These are phyloP conservation scores for Brassica hybrid DNA, from an alignment of 441 rosid species.

Conservation along the genomic window DNA sequence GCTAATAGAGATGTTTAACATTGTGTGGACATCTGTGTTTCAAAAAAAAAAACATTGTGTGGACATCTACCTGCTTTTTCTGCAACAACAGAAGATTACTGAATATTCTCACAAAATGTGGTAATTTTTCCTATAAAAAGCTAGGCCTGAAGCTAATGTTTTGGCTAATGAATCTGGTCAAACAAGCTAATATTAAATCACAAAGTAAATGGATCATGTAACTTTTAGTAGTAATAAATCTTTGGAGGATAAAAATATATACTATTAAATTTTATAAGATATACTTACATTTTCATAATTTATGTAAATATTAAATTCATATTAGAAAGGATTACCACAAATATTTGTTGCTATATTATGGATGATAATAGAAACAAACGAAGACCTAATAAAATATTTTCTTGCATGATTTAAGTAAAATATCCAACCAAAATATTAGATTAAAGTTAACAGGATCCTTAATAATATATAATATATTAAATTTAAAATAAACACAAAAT, in stretches of 20 bases:
- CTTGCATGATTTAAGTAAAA: neutral
- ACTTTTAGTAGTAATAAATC: neutral
- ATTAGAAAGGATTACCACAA: neutral
- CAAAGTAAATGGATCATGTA: neutral
- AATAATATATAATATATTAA: neutral
- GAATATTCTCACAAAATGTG: too few species aligned
- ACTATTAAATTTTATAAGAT: neutral
- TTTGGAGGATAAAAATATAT: neutral
- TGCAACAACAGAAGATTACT: too few species aligned
- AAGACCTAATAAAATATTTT: neutral
- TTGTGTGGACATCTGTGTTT: too few species aligned
- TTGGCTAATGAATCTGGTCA: neutral
- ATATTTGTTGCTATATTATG: neutral
- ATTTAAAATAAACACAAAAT: neutral
- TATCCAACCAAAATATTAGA: neutral
- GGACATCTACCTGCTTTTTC: too few species aligned
- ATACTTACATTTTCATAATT: neutral
- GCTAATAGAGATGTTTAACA: too few species aligned
- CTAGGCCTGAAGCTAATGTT: neutral
- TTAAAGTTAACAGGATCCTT: neutral
- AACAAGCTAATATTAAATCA: neutral
- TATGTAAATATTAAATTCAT: neutral
- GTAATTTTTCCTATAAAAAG: neutral
- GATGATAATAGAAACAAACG: neutral
- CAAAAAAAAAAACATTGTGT: too few species aligned